phyloP scores from a whole-genome alignment of 768 basidiomycete genomes.

The Phlegmacium glaucopus region DNA sequence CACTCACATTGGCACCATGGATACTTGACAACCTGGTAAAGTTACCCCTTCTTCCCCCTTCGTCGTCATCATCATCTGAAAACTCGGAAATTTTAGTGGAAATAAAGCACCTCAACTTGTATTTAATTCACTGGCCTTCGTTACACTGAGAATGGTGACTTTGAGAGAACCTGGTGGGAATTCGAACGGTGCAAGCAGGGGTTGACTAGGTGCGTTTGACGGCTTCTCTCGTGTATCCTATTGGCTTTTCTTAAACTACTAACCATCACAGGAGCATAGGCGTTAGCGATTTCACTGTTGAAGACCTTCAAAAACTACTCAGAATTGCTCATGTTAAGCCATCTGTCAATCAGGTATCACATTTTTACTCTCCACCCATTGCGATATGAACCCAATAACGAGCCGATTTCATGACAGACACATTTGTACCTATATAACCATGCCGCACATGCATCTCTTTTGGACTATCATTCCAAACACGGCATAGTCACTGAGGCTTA shows the following conservation, averaged over 20 bases:
- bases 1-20: too few relatives aligned
- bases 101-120: constrained; percentile 60
- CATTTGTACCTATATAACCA: constrained; percentile 70
- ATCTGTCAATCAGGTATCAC: constrained; percentile 65
- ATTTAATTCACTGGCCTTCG: constrained; percentile 60
- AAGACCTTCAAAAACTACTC: constrained; percentile 48
- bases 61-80: too few relatives aligned
- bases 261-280: constrained; percentile 63
- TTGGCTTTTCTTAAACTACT: not conserved
- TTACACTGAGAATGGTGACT: constrained; percentile 24
- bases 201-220: constrained; percentile 33
- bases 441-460: constrained; percentile 44
- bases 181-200: constrained; percentile 54
- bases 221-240: constrained; percentile 3
- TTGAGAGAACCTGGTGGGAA: constrained; percentile 46
- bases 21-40: too few relatives aligned
- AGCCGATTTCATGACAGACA: too few relatives aligned
- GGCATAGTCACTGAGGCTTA: constrained; percentile 73
- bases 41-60: too few relatives aligned
- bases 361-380: not conserved
- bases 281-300: constrained; percentile 63
- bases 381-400: not conserved
- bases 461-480: constrained; percentile 55
- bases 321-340: constrained; percentile 53
- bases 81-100: too few relatives aligned